phyloP scores from a whole-genome alignment of 2,329 filamentous ascomycete species.

The Tolypocladium tropicale region DNA sequence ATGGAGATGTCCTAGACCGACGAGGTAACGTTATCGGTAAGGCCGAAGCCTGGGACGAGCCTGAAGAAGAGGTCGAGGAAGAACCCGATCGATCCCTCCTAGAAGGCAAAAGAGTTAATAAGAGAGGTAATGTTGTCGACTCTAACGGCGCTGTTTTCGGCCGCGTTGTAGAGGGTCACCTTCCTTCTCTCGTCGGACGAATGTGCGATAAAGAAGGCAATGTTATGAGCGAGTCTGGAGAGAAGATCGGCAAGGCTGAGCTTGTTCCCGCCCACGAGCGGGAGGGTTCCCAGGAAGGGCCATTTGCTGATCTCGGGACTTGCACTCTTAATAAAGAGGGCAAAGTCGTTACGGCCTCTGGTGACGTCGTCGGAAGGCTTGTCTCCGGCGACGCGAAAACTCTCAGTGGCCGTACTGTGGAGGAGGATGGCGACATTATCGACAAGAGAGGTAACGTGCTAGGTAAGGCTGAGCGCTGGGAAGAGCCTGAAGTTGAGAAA shows the following conservation, averaged over 20 bases:
- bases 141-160: constrained; percentile 46
- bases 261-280: constrained; percentile 58
- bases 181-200: constrained; percentile 52
- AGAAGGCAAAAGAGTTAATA: constrained; percentile 63
- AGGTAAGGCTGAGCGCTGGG: constrained; percentile 50
- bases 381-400: constrained; percentile 60
- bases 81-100: constrained; percentile 50
- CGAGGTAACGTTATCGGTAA: constrained; percentile 57
- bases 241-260: constrained; percentile 58
- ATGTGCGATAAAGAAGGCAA: constrained; percentile 65
- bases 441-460: constrained; percentile 60
- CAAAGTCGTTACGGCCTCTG: constrained; percentile 54
- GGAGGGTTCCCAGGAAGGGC: constrained; percentile 52
- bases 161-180: constrained; percentile 56
- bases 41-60: constrained; percentile 57
- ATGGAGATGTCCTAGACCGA: constrained; percentile 59
- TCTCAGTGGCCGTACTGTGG: constrained; percentile 63
- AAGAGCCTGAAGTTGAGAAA: constrained; percentile 42
- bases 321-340: constrained; percentile 60
- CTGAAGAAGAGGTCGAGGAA: constrained; percentile 36
- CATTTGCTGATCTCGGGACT: constrained; percentile 56
- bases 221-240: constrained; percentile 62
- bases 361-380: constrained; percentile 63
- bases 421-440: constrained; percentile 73
- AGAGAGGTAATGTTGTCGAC: constrained; percentile 54